Evolutionary conservation across 2,329 filamentous ascomycete species (phyloP), one percentile per base, ranked within the genome.

Genomic region (Pseudocercospora fuligena): DNA sequence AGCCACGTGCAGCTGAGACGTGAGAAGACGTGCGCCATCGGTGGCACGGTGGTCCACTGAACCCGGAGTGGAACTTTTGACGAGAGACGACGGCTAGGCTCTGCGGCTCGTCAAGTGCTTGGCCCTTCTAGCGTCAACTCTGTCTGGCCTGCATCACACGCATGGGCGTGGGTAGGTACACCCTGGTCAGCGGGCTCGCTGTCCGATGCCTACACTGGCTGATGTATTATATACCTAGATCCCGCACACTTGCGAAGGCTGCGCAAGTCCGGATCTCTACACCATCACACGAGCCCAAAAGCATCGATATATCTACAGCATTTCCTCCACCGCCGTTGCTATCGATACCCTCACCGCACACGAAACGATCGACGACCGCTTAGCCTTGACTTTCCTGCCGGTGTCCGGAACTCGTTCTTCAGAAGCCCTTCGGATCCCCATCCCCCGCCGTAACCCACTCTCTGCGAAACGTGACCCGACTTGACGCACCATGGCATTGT

Each of bases 401-500:
- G 27, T 6, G 31, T 31, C 54, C 54, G 54, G 31, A 58, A 9
- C 61, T 63, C 43, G 51, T 40, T 62, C 60, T 25, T 58, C 40
- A 33, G 25, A 57, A 29, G 61, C 43, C 58, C 40, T 61, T 64
- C 62, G 62, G 54, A 56, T 60, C 56, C 56, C 62, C 62, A 64
- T 58, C 29, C 19, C 36, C 58, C 27, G 36, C 54, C n/a, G 33
- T 29, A 7, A 36, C 63, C 47, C 49, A 56, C 25, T 29, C 43
- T n/a, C 58, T 46, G 61, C 56, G 61, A 60, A 61, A 62, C 65
- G 60, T 60, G 54, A 63, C 47, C 43, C 54, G 51, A 31, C 53
- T 56, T n/a, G 59, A 27, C 63, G 58, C 62, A 63, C 61, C 59
- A 73, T 72, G 68, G 64, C 67, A 60, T 46, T 64, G 23, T 71